These are phyloP conservation scores for Beauveria varroae DNA, from an alignment of 2,329 filamentous ascomycete genomes.

Conservation along the genomic window DNA sequence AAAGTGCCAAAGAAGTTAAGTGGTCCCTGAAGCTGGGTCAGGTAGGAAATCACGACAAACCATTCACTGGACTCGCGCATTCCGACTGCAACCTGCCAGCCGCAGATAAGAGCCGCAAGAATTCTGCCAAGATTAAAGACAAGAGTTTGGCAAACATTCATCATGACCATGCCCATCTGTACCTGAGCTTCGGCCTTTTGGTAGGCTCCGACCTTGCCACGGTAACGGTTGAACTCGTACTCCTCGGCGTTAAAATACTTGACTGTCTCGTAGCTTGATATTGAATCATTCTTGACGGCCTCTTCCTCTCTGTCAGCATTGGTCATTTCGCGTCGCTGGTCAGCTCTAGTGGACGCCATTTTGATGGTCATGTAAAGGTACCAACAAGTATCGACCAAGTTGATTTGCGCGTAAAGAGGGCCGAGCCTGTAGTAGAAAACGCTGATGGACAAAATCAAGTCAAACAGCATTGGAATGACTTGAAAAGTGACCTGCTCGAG, in stretches of 20 bases:
- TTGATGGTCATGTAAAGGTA: slow-evolving; percentile 96
- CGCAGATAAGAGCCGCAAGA: slow-evolving; percentile 63
- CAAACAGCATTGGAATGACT: slow-evolving; percentile 88
- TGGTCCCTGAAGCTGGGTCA: slow-evolving; percentile 71
- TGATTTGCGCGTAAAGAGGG: slow-evolving; percentile 81
- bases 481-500: slow-evolving; percentile 95
- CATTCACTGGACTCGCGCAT: slow-evolving; percentile 62
- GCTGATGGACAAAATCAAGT: slow-evolving; percentile 75
- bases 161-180: slow-evolving; percentile 65
- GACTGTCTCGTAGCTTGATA: slow-evolving; percentile 95
- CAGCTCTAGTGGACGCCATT: slow-evolving; percentile 87
- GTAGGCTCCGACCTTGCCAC: slow-evolving; percentile 60
- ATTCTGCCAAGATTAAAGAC: slow-evolving; percentile 74
- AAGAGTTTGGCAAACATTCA: slow-evolving; percentile 74
- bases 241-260: slow-evolving; percentile 84
- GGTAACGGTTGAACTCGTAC: slow-evolving; percentile 70
- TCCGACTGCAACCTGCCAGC: slow-evolving; percentile 66
- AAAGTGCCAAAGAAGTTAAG: slow-evolving; percentile 90
- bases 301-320: slow-evolving; percentile 93
- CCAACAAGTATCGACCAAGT: slow-evolving; percentile 85
- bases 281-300: slow-evolving; percentile 96
- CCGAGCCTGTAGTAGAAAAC: slow-evolving; percentile 56
- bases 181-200: slow-evolving; percentile 71
- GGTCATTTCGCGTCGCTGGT: slow-evolving; percentile 87
- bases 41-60: slow-evolving; percentile 66